Conservation (phyloP, 2,329 filamentous ascomycete genomes). For the Coleophoma cylindrospora region DNA sequence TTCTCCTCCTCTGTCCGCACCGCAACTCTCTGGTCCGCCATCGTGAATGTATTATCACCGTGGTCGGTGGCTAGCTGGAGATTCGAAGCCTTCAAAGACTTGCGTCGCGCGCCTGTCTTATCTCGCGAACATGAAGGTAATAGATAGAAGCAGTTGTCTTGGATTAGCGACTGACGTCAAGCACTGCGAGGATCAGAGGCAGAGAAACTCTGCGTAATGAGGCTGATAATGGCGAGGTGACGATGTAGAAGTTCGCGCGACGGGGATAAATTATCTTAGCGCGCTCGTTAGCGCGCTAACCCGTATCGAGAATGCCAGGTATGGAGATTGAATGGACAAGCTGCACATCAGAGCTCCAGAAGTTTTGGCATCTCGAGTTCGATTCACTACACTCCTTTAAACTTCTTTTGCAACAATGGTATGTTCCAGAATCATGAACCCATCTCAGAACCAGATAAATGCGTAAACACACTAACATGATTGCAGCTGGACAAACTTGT, state of each 20-base stretch:
- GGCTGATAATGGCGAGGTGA: constrained; percentile 19
- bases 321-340: too few relatives aligned
- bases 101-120: neutral
- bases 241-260: constrained; percentile 2
- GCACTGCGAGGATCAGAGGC: too few relatives aligned
- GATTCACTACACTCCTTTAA: constrained; percentile 22
- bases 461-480: constrained; percentile 8
- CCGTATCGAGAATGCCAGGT: neutral
- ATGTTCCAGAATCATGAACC: constrained; percentile 3
- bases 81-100: neutral
- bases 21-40: neutral
- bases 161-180: too few relatives aligned
- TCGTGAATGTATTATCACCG: constrained; percentile 11
- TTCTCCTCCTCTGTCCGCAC: constrained; percentile 71
- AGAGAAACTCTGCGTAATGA: constrained; percentile 7
- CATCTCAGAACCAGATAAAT: neutral
- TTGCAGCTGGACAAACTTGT: constrained; percentile 82
- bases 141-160: too few relatives aligned
- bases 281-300: constrained; percentile 1
- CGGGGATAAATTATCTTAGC: neutral
- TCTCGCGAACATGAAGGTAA: too few relatives aligned
- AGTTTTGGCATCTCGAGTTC: constrained; percentile 7
- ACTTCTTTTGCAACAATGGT: constrained; percentile 26
- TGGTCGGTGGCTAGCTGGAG: constrained; percentile 1
- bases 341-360: constrained; percentile 1